Base-by-base conservation (phyloP, 148 eudicot genomes). In the Camellia sinensis region DNA sequence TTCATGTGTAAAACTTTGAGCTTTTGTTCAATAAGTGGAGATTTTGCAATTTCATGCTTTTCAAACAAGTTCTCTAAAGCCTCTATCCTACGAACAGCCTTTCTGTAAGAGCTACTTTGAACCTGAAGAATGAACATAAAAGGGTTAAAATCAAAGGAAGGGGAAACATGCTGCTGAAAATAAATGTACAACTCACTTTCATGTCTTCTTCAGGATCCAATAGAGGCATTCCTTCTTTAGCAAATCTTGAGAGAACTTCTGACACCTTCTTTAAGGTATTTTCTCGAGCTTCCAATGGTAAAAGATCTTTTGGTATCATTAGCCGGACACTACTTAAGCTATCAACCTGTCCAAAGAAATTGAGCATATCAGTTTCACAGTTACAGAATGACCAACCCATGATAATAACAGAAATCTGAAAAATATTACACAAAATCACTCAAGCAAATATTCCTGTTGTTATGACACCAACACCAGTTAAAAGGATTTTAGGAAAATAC, bases 171-270 rank as follows among this genome's bases (percentile, higher is more conserved):
- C 4, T 10, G 41, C 0, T 3, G 37, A 54, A 82, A 83, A 43
- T 21, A 13, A 75, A 6, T 15, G 21, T 41, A 18, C 43, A 72
- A 78, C 17, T 54, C 60, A 91, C 98, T 92, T 96, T 93, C 99
- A 96, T 89, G 90, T 96, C 99, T 89, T 93, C 98, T 90, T 93
- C 92, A 69, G 97, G 98, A 83, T 93, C 98, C 64, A 96, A 87
- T 75, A 88, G 90, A 72, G 99, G 99, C 81, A 92, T 83, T 76
- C 95, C 99, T 53, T 88, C 90, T 83, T 92, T 93, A 7, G 93
- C 76, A 83, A 93, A 92, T 84, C 99, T 92, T 14, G 83, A 85
- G 66, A 93, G 90, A 80, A 91, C 93, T 87, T 96, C 98, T 17
- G 88, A 88, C 69, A 96, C 95, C 75, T 93, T 96, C 86, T 96